Base-by-base conservation (phyloP, 495 filamentous ascomycete genomes). In the Pyronema domesticum region DNA sequence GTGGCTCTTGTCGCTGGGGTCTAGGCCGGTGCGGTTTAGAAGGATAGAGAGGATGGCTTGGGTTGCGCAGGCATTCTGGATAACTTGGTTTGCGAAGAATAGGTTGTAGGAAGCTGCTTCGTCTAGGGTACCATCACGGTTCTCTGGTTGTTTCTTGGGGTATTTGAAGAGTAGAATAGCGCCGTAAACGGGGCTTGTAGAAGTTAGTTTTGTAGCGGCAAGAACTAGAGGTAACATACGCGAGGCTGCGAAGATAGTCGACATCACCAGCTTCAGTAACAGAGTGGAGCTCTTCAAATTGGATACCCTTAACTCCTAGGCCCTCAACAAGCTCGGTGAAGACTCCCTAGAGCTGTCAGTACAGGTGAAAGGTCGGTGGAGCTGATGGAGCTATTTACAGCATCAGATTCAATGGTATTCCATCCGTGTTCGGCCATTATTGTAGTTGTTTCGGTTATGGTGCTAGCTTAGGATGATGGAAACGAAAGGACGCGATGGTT, bases 131-230 rank as follows among this genome's bases (percentile, higher is more conserved):
- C 91, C 89, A 67, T 94, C 67, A 40, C 85, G 82, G 17, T 77
- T 74, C 60, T 77, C 76, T 51, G 76, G 77, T 54, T 79, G 73
- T 67, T 85, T 83, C 43, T 82, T 85, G 18, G 82, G 86, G 72
- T 85, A 99, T 73, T 95, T 96, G 80, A 99, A 99, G 67, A 99
- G 86, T 72, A 99, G 96, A 67, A 99, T 95, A 58, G 96, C 88
- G 67, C 91, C 91, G 72, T 96, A 94, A 58, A 95, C 78, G 42
- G 86, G 83, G 58, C 83, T 81, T 8, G 19, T 11, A 33, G 48
- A n/a, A 23, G 34, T 51, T 51, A 43, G 50, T 54, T 30, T n/a
- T 14, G 13, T n/a, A 10, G 45, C 40, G 37, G 10, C 19, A 30
- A 19, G 14, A 40, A 48, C 15, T 49, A 47, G n/a, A 51, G 9